Percentiles rank a stretch among this genome's conserved stretches.
phyloP scores from a whole-genome alignment of 2,329 filamentous ascomycete genomes.

The Saccharata proteae region DNA sequence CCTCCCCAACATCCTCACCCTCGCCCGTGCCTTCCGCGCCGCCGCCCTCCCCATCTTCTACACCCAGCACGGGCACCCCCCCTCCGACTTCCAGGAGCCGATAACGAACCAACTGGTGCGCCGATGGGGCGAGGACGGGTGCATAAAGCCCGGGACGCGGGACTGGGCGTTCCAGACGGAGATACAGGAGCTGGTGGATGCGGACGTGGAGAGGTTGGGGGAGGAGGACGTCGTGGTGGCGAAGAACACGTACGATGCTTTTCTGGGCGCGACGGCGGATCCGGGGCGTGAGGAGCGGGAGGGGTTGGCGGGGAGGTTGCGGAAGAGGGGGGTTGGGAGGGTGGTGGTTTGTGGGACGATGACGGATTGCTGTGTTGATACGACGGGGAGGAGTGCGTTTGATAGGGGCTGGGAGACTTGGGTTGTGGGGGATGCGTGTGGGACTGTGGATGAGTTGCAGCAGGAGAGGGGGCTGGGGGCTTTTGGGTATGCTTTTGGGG shows the following conservation, averaged over 20 bases:
- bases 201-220: slow-evolving; percentile 9
- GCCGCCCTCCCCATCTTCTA: slow-evolving; percentile 21
- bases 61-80: slow-evolving; percentile 29
- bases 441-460: slow-evolving; percentile 21
- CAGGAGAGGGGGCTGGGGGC: slow-evolving; percentile 21
- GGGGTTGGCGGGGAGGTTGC: slow-evolving; percentile 17
- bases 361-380: slow-evolving; percentile 32
- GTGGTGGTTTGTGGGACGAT: slow-evolving; percentile 30
- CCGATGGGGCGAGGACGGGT: slow-evolving; percentile 25
- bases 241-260: slow-evolving; percentile 33
- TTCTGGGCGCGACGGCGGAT: slow-evolving; percentile 16
- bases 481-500: slow-evolving; percentile 26
- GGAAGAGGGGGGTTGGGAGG: slow-evolving; percentile 16
- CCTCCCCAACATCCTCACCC: slow-evolving; percentile 23
- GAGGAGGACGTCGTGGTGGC: slow-evolving; percentile 14
- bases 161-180: slow-evolving; percentile 23
- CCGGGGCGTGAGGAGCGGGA: slow-evolving; percentile 13
- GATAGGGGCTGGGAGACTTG: slow-evolving; percentile 31
- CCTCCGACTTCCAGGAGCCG: slow-evolving; percentile 19
- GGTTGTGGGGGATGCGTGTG: slow-evolving; percentile 28
- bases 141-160: slow-evolving; percentile 18
- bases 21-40: slow-evolving; percentile 18
- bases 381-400: slow-evolving; percentile 26
- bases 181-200: slow-evolving; percentile 11
- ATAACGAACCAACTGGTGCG: slow-evolving; percentile 27